phyloP scores from a whole-genome alignment of 805 yeast species.

The Candida vartiovaarae region DNA sequence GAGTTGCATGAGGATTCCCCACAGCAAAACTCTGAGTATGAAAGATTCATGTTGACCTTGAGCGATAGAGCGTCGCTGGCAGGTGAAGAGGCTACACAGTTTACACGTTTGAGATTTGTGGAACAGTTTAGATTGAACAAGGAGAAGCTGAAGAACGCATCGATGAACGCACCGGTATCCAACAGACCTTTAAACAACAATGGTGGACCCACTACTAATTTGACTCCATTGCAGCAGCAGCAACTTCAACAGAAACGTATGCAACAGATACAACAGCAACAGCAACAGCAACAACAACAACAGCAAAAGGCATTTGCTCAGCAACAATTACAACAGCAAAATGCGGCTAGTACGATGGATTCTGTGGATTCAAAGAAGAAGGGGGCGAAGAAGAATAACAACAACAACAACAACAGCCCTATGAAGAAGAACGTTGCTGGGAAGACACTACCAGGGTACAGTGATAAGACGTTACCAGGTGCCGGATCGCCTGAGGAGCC shows the following conservation, averaged over 20 bases:
- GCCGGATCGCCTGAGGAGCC: constrained; percentile 7
- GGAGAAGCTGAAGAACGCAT: constrained; percentile 43
- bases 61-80: constrained; percentile 36
- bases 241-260: constrained; percentile 26
- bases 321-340: constrained; percentile 21
- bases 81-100: constrained; percentile 43
- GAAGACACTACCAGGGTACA: constrained; percentile 15
- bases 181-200: constrained; percentile 10
- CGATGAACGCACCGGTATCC: constrained; percentile 23
- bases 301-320: constrained; percentile 22
- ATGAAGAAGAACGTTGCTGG: constrained; percentile 21
- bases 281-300: constrained; percentile 18
- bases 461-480: constrained; percentile 23
- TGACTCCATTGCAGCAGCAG: constrained; percentile 22
- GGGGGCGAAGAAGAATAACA: constrained; percentile 7
- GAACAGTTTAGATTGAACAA: constrained; percentile 77
- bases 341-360: neutral
- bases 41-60: constrained; percentile 77
- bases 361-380: constrained; percentile 14
- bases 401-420: constrained; percentile 7
- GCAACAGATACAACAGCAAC: constrained; percentile 24
- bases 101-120: constrained; percentile 79
- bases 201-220: constrained; percentile 14
- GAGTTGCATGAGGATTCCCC: constrained; percentile 59
- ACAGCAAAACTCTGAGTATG: constrained; percentile 81